phyloP scores from a whole-genome alignment of 345 rosid species.

The Syzygium jambos region DNA sequence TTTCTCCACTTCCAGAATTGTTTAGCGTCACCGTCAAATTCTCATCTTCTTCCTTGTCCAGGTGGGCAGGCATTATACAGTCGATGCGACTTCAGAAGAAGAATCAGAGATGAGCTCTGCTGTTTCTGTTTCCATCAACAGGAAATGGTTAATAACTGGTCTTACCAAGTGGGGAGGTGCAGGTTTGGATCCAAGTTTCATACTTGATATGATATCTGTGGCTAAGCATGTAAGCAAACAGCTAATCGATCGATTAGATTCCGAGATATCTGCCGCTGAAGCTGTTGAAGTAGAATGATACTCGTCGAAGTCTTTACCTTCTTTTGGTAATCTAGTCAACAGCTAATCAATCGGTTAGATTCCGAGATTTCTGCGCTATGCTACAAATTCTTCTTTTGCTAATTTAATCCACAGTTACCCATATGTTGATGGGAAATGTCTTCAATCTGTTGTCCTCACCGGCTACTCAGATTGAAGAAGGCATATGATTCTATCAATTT shows the following conservation, averaged over 20 bases:
- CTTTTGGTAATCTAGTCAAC: neutral
- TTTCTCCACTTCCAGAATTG: neutral
- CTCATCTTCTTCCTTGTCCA: slow-evolving; percentile 5
- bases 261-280: slow-evolving; percentile 86
- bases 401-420: neutral
- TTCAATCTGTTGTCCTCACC: neutral
- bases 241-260: slow-evolving; percentile 60
- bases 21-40: neutral
- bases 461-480: neutral
- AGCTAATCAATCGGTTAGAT: slow-evolving; percentile 41
- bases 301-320: neutral
- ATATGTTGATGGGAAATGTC: neutral
- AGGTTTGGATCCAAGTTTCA: slow-evolving; percentile 71
- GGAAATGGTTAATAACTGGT: slow-evolving; percentile 69
- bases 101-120: slow-evolving; percentile 97
- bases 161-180: slow-evolving; percentile 72
- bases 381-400: neutral
- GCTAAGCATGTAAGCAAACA: slow-evolving; percentile 64
- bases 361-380: slow-evolving; percentile 63
- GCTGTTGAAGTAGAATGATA: slow-evolving; percentile 25
- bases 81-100: slow-evolving; percentile 87
- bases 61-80: slow-evolving; percentile 78
- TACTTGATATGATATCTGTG: slow-evolving; percentile 86
- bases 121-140: slow-evolving; percentile 63
- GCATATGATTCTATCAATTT: neutral